A percentile compares a stretch with the other conserved stretches of the same genome.
Evolutionary conservation across 164 flowering plant species (phyloP).

Genomic region (Buxus sempervirens): DNA sequence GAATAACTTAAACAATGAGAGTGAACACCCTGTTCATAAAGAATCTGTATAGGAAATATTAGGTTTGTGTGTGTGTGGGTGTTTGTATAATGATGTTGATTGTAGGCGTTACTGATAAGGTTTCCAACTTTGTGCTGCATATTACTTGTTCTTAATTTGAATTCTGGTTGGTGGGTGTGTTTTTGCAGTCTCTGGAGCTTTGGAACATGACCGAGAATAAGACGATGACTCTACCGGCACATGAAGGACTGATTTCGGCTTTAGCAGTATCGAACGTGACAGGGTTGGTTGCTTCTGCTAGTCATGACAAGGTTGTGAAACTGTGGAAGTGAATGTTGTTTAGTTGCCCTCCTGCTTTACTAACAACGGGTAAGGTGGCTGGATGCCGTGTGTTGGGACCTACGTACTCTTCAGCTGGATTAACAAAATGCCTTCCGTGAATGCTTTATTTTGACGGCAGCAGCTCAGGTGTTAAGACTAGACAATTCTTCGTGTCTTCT

Average conservation of each 20-base stretch:
- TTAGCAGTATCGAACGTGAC: slow-evolving; percentile 56
- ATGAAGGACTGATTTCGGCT: slow-evolving; percentile 53
- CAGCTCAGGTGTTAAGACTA: slow-evolving; percentile 8
- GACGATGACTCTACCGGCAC: slow-evolving; percentile 67
- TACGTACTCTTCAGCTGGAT: slow-evolving; percentile 3
- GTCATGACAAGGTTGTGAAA: slow-evolving; percentile 72
- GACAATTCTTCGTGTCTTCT: not conserved
- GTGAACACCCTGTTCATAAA: too few relatives aligned
- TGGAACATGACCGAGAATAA: slow-evolving; percentile 79
- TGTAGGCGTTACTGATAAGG: too few relatives aligned
- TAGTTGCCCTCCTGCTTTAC: too few relatives aligned
- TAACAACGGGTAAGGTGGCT: too few relatives aligned
- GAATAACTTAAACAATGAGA: too few relatives aligned
- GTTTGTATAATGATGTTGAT: too few relatives aligned
- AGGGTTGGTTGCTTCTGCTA: slow-evolving; percentile 71
- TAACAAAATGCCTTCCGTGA: slow-evolving; percentile 6
- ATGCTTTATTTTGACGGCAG: slow-evolving; percentile 10
- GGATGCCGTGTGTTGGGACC: not conserved
- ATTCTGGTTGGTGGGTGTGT: not conserved
- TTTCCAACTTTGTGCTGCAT: too few relatives aligned
- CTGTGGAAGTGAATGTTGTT: slow-evolving; percentile 56
- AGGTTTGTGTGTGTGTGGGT: too few relatives aligned
- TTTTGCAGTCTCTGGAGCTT: slow-evolving; percentile 59
- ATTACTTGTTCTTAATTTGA: not conserved
- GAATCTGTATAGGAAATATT: too few relatives aligned